Evolutionary conservation across 1,139 yeast genomes (phyloP), one percentile per base, ranked within the genome.

Genomic region (Yarrowia galli): DNA sequence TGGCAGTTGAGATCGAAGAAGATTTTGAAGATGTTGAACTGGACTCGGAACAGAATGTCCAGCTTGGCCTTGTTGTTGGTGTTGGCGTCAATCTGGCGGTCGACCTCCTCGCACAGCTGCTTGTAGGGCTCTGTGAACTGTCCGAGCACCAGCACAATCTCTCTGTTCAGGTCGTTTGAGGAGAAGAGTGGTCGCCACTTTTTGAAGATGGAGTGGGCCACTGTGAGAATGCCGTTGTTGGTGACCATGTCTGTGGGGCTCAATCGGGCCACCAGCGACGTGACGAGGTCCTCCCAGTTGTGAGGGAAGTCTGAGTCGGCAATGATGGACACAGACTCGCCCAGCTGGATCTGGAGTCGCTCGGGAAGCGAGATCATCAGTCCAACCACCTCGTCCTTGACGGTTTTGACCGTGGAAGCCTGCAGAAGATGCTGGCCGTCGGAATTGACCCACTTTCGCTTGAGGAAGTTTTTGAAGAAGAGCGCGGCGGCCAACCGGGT

Each of bases 231-330:
- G 67, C 98, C 97, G 73, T 89, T 90, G 76, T 92, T 92, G 68
- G 87, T 85, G 20, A 84, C 83, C 81, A 91, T 87, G 75, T 92
- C 93, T 20, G 83, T 85, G 10, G 83, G 79, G 9, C 85, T 81
- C 61, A 96, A 82, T 74, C 88, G 88, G 0, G 82, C 75, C 0
- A 92, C 91, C 70, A 96, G 82, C 69, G 73, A 89, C 71, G 92
- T 95, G 45, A 96, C 83, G 70, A 96, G 83, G 68, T 85, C 84
- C 2, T 87, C 85, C 99, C 99, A 96, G 68, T 87, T 82, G 64
- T 89, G 89, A 1, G 99, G 99, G 80, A 96, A 96, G 76, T 96
- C 99, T 69, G 92, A 88, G 75, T 93, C 98, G 3, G 99, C 99
- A 75, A 96, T 95, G 68, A 91, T 82, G 25, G 97, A 88, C 68